Evolutionary conservation across 768 basidiomycete genomes (phyloP), one percentile per base, ranked within the genome.

Genomic region (Amanita polypyramis): DNA sequence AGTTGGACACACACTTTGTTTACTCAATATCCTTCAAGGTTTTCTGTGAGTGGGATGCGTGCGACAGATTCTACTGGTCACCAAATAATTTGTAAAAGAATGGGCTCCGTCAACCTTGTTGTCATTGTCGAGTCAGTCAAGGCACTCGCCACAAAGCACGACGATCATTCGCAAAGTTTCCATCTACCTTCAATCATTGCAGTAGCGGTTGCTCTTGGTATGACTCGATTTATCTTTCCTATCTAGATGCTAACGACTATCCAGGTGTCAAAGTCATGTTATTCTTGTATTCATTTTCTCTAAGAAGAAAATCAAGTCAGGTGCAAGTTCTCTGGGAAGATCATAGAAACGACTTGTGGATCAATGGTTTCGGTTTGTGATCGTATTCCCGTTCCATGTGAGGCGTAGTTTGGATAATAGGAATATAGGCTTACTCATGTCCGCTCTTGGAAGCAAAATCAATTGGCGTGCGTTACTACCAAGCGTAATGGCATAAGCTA

Each of bases 251-350:
- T 23, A 20, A 48, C 42, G 15, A 37, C 33, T 21, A 17, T 20
- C 36, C 17, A 92, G 89, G 75, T 43, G 80, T 88, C 53, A 99
- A 99, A 65, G 72, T 91, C 39, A 37, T 82, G 0, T 76, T 99
- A 36, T 98, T 98, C 67, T 32, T 92, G 3, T 96, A 92, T 65
- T 93, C 93, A 62, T 78, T 69, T 57, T 74, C 87, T 2, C 73
- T 95, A 38, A 80, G 89, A 23, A 75, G 73, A 27, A 79, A 77
- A 53, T 92, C 87, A 5, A 93, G 88, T 56, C 96, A 99, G 65
- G 95, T 99, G 2, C 77, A 79, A 39, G 79, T 96, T n/a, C 75
- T 96, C 23, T 97, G 91, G 92, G 89, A 96, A 63, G 95, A 98
- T 60, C 94, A 97, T 54, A 73, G 94, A 55, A 97, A 93, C 57